Percentiles rank a stretch among this genome's conserved stretches.
Conservation (phyloP, 192 early-diverging fungal species). For the Endogone sp. region DNA sequence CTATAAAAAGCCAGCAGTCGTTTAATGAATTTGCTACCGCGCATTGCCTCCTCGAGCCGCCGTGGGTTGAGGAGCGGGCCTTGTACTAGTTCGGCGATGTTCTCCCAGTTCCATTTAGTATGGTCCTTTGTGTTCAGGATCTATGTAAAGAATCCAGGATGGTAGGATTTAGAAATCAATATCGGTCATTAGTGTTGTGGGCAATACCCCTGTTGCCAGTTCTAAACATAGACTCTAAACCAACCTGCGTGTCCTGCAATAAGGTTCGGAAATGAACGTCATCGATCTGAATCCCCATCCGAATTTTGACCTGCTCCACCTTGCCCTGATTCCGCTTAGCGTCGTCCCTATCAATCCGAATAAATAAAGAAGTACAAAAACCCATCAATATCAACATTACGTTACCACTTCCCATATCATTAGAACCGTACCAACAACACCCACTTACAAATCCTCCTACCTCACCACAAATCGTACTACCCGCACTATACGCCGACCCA, state of each 20-base stretch:
- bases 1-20: slow-evolving; percentile 70
- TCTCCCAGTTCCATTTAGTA: slow-evolving; percentile 78
- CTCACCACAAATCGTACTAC: no score
- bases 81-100: slow-evolving; percentile 68
- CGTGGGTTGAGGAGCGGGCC: slow-evolving; percentile 70
- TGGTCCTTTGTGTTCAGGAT: slow-evolving; percentile 69
- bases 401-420: no score
- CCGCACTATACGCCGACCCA: slow-evolving; percentile 11
- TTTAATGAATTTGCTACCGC: slow-evolving; percentile 67
- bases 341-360: background rate
- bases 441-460: no score
- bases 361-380: background rate
- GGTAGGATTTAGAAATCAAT: no score
- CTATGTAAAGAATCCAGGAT: slow-evolving; percentile 20
- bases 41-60: slow-evolving; percentile 71
- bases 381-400: no score
- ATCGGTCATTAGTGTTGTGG: background rate
- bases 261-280: slow-evolving; percentile 65
- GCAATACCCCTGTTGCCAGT: no score
- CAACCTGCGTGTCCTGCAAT: slow-evolving; percentile 66
- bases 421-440: background rate
- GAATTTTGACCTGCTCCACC: slow-evolving; percentile 50
- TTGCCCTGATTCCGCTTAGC: slow-evolving; percentile 31
- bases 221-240: background rate
- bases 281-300: slow-evolving; percentile 64